These are phyloP conservation scores for Plasmodium inui DNA, from an alignment of 169 alveolate species.

Conservation along the genomic window DNA sequence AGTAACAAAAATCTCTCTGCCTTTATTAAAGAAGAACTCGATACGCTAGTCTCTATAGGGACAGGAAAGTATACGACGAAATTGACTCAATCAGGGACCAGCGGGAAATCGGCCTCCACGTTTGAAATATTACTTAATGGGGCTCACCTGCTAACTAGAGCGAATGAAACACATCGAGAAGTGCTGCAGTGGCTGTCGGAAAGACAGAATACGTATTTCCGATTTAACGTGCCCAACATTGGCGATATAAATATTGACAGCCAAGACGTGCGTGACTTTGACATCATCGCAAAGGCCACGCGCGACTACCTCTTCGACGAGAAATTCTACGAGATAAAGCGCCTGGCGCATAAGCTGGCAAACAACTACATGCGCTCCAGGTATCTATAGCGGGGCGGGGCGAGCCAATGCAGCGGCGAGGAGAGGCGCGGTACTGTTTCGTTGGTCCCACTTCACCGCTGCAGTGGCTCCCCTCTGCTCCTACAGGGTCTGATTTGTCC, in stretches of 20 bases:
- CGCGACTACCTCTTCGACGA: constrained; percentile 76
- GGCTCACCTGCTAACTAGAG: constrained; percentile 69
- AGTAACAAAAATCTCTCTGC: constrained; percentile 34
- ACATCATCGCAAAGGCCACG: constrained; percentile 75
- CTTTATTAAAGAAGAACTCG: constrained; percentile 78
- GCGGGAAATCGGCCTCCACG: constrained; percentile 39
- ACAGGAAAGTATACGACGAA: constrained; percentile 72
- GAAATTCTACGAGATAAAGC: constrained; percentile 70
- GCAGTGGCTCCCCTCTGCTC: no score
- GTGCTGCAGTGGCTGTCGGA: constrained; percentile 74
- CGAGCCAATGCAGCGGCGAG: not conserved
- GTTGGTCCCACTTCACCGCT: no score
- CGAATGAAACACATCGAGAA: constrained; percentile 76
- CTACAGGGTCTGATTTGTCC: no score
- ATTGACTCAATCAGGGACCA: constrained; percentile 67
- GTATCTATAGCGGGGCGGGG: not conserved
- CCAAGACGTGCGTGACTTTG: constrained; percentile 51
- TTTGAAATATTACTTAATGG: constrained; percentile 71
- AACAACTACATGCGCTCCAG: constrained; percentile 61
- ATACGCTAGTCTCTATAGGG: constrained; percentile 77
- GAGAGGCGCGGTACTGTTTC: not conserved
- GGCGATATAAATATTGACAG: constrained; percentile 77
- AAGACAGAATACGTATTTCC: constrained; percentile 68
- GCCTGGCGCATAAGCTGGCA: constrained; percentile 74
- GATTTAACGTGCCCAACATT: constrained; percentile 77